Evolutionary conservation across 306 rosid genomes (phyloP), one percentile per base, ranked within the genome.

Genomic region (Castanopsis chinensis): DNA sequence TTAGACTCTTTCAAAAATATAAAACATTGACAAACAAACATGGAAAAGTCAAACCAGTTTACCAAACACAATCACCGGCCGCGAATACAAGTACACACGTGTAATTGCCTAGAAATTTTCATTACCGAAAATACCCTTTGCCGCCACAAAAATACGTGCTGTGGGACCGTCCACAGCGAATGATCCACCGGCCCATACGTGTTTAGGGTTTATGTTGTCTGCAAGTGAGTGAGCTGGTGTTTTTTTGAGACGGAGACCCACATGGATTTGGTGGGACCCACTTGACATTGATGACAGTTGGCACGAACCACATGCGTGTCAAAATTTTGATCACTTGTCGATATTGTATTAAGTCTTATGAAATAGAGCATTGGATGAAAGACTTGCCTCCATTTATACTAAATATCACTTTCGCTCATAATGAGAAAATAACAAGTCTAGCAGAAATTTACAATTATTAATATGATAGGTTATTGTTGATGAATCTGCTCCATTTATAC

Each of bases 11-110:
- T 71, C 75, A 8, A 71, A 23, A 63, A 11, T 30, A 64, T 61
- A 19, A 61, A 76, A 76, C 18, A 54, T 64, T 64, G 60, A 51
- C 53, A 35, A 15, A 45, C 14, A 18, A 20, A 12, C 52, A 5
- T 3, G 1, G 43, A 61, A 63, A 63, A 12, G 71, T 75, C 79
- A 60, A 67, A 20, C 20, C 18, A 2, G 6, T 58, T n/a, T 11
- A 5, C 61, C 45, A 51, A 5, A 61, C 59, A 13, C 13, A 63
- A n/a, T 1, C 80, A 77, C 80, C 80, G 80, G 7, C 80, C 64
- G n/a, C 5, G 76, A 1, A 19, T 53, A 41, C 2, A 21, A 12
- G 64, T 10, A 12, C 30, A 21, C 6, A 21, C 32, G 64, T 58
- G 13, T 8, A 12, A 21, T 21, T 12, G 28, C 17, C 11, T 10